Evolutionary conservation across 2,329 filamentous ascomycete species (phyloP).

Genomic region (Xylaria sp.): DNA sequence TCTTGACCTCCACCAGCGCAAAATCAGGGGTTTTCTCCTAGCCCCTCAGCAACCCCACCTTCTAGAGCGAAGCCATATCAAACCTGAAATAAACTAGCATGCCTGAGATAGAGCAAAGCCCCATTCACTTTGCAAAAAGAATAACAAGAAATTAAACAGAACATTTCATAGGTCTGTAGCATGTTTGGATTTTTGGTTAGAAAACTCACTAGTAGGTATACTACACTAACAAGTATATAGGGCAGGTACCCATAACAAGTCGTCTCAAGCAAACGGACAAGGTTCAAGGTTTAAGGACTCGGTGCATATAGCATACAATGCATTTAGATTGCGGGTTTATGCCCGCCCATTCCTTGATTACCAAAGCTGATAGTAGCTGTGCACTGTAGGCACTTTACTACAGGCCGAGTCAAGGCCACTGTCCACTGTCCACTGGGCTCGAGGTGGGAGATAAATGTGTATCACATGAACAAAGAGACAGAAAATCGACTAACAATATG

Average conservation of each 20-base stretch:
- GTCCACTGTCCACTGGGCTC: background rate
- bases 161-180: background rate
- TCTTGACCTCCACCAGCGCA: conserved; percentile 11
- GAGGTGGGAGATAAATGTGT: background rate
- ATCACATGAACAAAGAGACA: background rate
- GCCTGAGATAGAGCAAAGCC: background rate
- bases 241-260: background rate
- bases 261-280: background rate
- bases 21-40: conserved; percentile 7
- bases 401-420: background rate
- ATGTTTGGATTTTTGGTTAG: background rate
- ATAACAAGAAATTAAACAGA: conserved; percentile 13
- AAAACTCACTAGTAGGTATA: too few relatives aligned
- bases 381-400: background rate
- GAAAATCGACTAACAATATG: background rate
- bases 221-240: background rate
- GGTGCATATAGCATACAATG: background rate
- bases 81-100: background rate
- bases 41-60: conserved; percentile 27
- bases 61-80: background rate
- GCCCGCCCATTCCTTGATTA: conserved; percentile 15
- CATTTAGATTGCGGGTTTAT: conserved; percentile 29
- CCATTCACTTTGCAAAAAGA: background rate
- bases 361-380: background rate
- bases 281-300: conserved; percentile 5